These are phyloP conservation scores for Sphenostylis stenocarpa DNA, from an alignment of 306 rosid genomes.

Conservation along the genomic window DNA sequence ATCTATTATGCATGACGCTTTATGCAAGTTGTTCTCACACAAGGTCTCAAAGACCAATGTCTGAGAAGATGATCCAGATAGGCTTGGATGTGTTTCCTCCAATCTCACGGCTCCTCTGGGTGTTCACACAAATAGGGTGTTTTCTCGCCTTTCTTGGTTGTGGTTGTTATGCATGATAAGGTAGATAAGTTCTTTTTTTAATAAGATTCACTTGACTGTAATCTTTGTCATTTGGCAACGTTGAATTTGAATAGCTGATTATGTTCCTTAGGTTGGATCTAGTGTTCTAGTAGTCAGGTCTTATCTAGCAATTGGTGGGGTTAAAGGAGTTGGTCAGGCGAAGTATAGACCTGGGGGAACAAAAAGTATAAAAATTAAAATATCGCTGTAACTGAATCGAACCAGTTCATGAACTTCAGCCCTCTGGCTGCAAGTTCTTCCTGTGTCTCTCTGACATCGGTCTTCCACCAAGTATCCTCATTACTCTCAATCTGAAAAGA, in stretches of 20 bases:
- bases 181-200: background rate
- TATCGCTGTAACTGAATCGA: background rate
- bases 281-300: background rate
- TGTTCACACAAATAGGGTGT: background rate
- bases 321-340: background rate
- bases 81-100: background rate
- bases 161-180: background rate
- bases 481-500: constrained; percentile 62
- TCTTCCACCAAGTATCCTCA: constrained; percentile 69
- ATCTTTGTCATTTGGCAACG: background rate
- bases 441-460: constrained; percentile 62
- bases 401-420: constrained; percentile 68
- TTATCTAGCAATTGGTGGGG: background rate
- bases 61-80: background rate
- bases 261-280: background rate
- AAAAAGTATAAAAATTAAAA: constrained; percentile 5
- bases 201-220: background rate
- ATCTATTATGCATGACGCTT: background rate
- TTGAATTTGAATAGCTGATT: background rate
- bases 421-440: constrained; percentile 72
- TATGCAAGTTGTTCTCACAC: background rate
- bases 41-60: background rate
- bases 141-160: background rate
- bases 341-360: background rate
- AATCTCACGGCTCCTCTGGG: background rate